Conservation (phyloP, 148 eudicot genomes). For the Drosera capensis region DNA sequence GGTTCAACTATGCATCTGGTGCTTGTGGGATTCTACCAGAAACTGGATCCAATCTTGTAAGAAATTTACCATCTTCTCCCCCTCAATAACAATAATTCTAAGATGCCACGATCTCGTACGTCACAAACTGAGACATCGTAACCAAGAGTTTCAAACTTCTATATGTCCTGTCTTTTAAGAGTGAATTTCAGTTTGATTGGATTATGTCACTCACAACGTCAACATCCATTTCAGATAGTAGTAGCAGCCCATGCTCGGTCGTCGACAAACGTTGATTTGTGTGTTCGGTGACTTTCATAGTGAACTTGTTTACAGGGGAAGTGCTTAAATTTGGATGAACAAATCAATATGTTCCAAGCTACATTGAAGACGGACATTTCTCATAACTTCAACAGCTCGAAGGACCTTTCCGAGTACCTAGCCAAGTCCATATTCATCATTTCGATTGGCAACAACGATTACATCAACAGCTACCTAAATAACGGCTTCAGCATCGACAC, state of each 20-base stretch:
- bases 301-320: conserved; percentile 27
- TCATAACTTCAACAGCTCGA: neutral
- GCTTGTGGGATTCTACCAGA: conserved; percentile 50
- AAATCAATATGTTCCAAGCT: conserved; percentile 20
- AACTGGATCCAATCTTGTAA: conserved; percentile 29
- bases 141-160: no score
- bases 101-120: neutral
- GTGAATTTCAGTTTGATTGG: no score
- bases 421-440: conserved; percentile 28
- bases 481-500: neutral
- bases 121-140: neutral
- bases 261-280: no score
- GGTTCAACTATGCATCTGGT: conserved; percentile 56
- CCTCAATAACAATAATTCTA: neutral
- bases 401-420: conserved; percentile 16
- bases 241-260: no score
- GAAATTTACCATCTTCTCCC: conserved; percentile 1
- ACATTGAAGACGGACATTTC: conserved; percentile 24
- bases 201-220: neutral
- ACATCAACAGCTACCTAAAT: conserved; percentile 28
- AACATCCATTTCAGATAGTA: no score
- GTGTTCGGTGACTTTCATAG: neutral
- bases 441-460: conserved; percentile 47
- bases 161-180: no score
- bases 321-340: conserved; percentile 45